Evolutionary conservation across 1,284 basidiomycete species (phyloP).

Genomic region (Butyriboletus appendiculatus): DNA sequence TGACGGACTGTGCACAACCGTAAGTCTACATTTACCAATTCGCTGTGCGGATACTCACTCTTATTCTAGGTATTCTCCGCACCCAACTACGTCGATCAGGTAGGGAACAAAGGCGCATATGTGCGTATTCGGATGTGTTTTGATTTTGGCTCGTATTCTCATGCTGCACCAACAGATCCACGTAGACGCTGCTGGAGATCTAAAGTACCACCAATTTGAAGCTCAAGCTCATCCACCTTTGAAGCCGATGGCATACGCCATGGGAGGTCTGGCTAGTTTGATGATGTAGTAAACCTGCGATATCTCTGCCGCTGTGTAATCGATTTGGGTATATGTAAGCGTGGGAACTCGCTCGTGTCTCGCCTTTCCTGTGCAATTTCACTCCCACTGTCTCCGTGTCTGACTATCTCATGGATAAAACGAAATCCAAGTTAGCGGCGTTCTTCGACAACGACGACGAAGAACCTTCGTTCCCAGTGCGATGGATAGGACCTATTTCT

Average conservation of each 20-base stretch:
- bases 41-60: slow-evolving; percentile 5
- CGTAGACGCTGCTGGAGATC: slow-evolving; percentile 77
- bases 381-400: slow-evolving; percentile 3
- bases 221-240: slow-evolving; percentile 88
- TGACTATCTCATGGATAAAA: slow-evolving; percentile 62
- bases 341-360: slow-evolving; percentile 23
- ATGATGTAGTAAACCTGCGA: slow-evolving; percentile 48
- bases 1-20: slow-evolving; percentile 86
- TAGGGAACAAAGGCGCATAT: slow-evolving; percentile 80
- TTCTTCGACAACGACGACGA: slow-evolving; percentile 84
- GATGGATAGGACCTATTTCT: slow-evolving; percentile 70
- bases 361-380: neutral
- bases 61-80: slow-evolving; percentile 71
- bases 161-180: slow-evolving; percentile 56
- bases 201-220: slow-evolving; percentile 82
- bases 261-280: slow-evolving; percentile 61
- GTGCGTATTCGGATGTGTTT: slow-evolving; percentile 44
- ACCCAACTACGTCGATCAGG: slow-evolving; percentile 85
- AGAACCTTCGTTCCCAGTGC: slow-evolving; percentile 81
- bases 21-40: slow-evolving; percentile 34
- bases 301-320: neutral
- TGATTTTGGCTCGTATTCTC: slow-evolving; percentile 1
- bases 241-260: slow-evolving; percentile 90
- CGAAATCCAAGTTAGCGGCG: slow-evolving; percentile 71
- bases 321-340: slow-evolving; percentile 6